A percentile compares a stretch with the other conserved stretches of the same genome.
Conservation (phyloP, 495 filamentous ascomycete genomes). For the Podospora appendiculata region DNA sequence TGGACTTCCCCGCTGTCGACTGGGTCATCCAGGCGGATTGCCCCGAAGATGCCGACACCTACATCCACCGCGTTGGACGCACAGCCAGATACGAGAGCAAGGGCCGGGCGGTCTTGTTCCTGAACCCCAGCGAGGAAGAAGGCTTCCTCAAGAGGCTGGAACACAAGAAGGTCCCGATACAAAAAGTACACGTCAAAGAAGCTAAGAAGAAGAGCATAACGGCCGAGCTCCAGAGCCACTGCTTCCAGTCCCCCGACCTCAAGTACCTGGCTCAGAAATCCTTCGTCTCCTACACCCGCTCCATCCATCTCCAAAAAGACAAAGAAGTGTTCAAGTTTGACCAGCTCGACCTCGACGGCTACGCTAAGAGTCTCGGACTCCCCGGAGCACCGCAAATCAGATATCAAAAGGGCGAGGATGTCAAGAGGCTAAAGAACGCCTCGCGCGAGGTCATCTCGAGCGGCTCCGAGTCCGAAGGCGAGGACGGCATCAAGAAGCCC, state of each 20-base stretch:
- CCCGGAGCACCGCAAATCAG: slow-evolving; percentile 87
- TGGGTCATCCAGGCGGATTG: slow-evolving; percentile 96
- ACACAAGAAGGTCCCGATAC: slow-evolving; percentile 80
- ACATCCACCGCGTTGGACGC: slow-evolving; percentile 92
- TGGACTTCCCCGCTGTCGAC: slow-evolving; percentile 95
- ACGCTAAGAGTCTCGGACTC: slow-evolving; percentile 74
- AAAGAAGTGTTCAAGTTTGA: slow-evolving; percentile 84
- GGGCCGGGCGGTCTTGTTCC: slow-evolving; percentile 82
- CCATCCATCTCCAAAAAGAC: slow-evolving; percentile 81
- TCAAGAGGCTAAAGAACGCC: slow-evolving; percentile 81
- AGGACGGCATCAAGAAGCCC: slow-evolving; percentile 39
- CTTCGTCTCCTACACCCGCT: slow-evolving; percentile 80
- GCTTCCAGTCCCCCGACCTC: slow-evolving; percentile 87
- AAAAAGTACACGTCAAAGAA: slow-evolving; percentile 72
- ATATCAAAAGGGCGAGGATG: slow-evolving; percentile 80
- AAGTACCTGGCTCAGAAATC: slow-evolving; percentile 96
- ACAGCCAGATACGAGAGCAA: slow-evolving; percentile 89
- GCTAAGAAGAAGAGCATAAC: slow-evolving; percentile 86
- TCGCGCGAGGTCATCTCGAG: slow-evolving; percentile 52
- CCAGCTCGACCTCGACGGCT: slow-evolving; percentile 75
- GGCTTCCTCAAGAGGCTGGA: slow-evolving; percentile 77
- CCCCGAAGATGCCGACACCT: slow-evolving; percentile 93
- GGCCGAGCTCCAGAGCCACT: slow-evolving; percentile 80
- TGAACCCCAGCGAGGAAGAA: slow-evolving; percentile 84
- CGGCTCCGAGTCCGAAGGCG: slow-evolving; percentile 36